A percentile compares a stretch with the other conserved stretches of the same genome.
These are phyloP conservation scores for Hyaloscypha hepaticicola DNA, from an alignment of 495 filamentous ascomycete genomes.

Conservation along the genomic window DNA sequence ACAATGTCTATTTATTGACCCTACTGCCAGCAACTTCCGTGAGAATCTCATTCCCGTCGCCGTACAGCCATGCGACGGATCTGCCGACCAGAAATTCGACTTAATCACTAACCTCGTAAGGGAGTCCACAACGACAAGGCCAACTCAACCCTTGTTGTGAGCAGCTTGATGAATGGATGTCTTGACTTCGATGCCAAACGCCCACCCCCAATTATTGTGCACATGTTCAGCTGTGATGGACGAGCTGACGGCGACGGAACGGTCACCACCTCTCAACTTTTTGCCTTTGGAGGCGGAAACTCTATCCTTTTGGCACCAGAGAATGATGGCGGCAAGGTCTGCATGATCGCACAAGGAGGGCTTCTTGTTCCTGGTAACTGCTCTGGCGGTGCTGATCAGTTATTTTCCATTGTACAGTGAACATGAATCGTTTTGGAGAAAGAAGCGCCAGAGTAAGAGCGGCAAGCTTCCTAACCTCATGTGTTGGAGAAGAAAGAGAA, in stretches of 20 bases:
- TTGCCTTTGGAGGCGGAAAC: slow-evolving; percentile 35
- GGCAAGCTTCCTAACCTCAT: too few species aligned
- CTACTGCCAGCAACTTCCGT: slow-evolving; percentile 54
- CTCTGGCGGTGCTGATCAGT: slow-evolving; percentile 40
- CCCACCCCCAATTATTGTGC: slow-evolving; percentile 45
- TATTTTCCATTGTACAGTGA: slow-evolving; percentile 41
- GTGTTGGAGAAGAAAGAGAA: too few species aligned
- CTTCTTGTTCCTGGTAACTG: slow-evolving; percentile 45
- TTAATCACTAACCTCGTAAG: slow-evolving; percentile 47
- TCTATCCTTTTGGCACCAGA: slow-evolving; percentile 42
- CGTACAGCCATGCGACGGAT: slow-evolving; percentile 44
- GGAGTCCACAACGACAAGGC: slow-evolving; percentile 47
- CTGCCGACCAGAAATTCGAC: slow-evolving; percentile 53
- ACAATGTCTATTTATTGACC: slow-evolving; percentile 51
- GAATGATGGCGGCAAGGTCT: slow-evolving; percentile 41
- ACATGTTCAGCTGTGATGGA: slow-evolving; percentile 52
- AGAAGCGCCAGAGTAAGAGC: too few species aligned
- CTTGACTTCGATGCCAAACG: slow-evolving; percentile 49
- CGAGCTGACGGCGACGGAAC: slow-evolving; percentile 45
- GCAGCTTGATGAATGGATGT: slow-evolving; percentile 48
- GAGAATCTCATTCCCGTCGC: slow-evolving; percentile 53
- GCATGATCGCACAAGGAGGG: slow-evolving; percentile 37
- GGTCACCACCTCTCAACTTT: slow-evolving; percentile 25
- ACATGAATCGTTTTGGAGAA: too few species aligned
- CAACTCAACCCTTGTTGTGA: slow-evolving; percentile 45